phyloP scores from a whole-genome alignment of 495 filamentous ascomycete genomes.

The Pyrenopolyporus hunteri region DNA sequence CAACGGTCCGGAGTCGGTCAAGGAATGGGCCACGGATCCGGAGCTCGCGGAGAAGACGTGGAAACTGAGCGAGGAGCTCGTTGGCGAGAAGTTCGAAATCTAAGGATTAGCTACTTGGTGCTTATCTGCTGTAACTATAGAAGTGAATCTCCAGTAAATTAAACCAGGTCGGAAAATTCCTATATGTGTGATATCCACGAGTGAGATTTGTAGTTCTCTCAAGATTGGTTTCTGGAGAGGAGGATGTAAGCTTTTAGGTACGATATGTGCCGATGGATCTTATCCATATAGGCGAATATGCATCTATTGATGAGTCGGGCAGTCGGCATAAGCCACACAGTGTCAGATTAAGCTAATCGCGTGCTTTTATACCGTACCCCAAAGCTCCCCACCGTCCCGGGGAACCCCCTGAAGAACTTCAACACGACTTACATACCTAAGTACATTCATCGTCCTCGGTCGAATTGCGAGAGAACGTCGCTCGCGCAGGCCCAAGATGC shows the following conservation, averaged over 20 bases:
- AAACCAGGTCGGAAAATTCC: no score
- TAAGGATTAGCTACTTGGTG: not conserved
- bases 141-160: no score
- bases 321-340: no score
- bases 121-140: no score
- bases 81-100: conserved; percentile 50
- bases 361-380: not conserved
- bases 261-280: no score
- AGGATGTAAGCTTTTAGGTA: no score
- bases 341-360: not conserved
- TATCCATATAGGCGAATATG: no score
- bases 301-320: no score
- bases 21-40: conserved; percentile 53
- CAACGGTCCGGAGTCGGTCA: conserved; percentile 40
- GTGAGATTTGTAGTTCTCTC: no score
- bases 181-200: no score
- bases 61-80: conserved; percentile 56
- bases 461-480: conserved; percentile 11
- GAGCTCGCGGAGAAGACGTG: conserved; percentile 52
- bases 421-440: conserved; percentile 3
- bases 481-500: conserved; percentile 50
- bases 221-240: no score
- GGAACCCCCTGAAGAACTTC: conserved; percentile 16
- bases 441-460: not conserved
- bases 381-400: conserved; percentile 1